phyloP scores from a whole-genome alignment of 352 stramenopile genomes.

The Pythium folliculosum region DNA sequence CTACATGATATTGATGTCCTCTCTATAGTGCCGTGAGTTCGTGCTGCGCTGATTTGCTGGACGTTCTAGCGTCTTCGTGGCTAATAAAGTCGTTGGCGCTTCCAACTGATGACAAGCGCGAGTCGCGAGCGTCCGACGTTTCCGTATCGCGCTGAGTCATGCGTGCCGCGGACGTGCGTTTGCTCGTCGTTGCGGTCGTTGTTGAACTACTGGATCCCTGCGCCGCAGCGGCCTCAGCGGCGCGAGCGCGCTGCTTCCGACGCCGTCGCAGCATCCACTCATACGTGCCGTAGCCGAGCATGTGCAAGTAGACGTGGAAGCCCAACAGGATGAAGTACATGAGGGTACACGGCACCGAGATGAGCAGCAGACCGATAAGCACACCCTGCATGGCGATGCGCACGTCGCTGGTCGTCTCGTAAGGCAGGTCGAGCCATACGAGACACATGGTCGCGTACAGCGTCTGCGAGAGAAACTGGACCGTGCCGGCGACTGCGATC shows the following conservation, averaged over 20 bases:
- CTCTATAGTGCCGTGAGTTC: slow-evolving; percentile 32
- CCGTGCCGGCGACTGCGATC: slow-evolving; percentile 61
- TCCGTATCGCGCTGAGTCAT: slow-evolving; percentile 29
- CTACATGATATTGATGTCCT: background rate
- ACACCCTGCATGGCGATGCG: slow-evolving; percentile 44
- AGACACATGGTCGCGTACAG: slow-evolving; percentile 51
- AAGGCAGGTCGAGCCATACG: slow-evolving; percentile 57
- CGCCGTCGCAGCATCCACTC: slow-evolving; percentile 87
- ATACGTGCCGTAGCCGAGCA: slow-evolving; percentile 84
- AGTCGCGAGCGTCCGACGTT: slow-evolving; percentile 17
- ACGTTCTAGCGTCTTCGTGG: slow-evolving; percentile 10
- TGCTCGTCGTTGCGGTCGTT: slow-evolving; percentile 17
- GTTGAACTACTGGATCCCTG: slow-evolving; percentile 23
- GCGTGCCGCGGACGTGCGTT: slow-evolving; percentile 15
- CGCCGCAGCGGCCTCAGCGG: slow-evolving; percentile 56
- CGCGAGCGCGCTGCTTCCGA: slow-evolving; percentile 47
- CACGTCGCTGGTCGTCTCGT: slow-evolving; percentile 26
- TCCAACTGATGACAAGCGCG: slow-evolving; percentile 36
- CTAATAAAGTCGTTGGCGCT: slow-evolving; percentile 44
- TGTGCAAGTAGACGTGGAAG: slow-evolving; percentile 81
- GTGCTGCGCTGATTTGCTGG: slow-evolving; percentile 6
- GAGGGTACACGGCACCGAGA: slow-evolving; percentile 79
- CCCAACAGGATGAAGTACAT: slow-evolving; percentile 86
- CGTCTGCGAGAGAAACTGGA: slow-evolving; percentile 73
- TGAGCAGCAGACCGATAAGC: slow-evolving; percentile 51